Evolutionary conservation across 139 green algal species (phyloP).

Genomic region (Spirogloea muscicola): DNA sequence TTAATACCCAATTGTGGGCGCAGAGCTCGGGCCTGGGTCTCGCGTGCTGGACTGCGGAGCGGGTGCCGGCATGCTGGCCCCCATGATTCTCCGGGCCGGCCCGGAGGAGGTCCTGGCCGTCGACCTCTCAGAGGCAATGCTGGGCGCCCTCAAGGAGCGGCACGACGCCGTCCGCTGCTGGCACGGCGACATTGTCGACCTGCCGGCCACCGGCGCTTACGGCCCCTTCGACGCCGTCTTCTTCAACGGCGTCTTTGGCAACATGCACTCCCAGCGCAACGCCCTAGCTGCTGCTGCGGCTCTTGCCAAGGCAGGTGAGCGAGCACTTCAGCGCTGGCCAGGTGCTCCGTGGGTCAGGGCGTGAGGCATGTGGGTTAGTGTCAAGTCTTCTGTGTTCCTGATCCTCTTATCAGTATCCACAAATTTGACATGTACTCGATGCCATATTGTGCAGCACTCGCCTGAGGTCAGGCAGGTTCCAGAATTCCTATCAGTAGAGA

Average conservation of each 20-base stretch:
- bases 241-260: slow-evolving; percentile 41
- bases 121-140: slow-evolving; percentile 26
- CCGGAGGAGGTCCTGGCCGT: slow-evolving; percentile 15
- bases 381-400: too few relatives aligned
- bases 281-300: not conserved
- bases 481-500: too few relatives aligned
- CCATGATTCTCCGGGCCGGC: not conserved
- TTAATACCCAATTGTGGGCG: too few relatives aligned
- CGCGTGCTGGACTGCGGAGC: slow-evolving; percentile 2
- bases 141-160: slow-evolving; percentile 12
- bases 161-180: slow-evolving; percentile 25
- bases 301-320: not conserved
- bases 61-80: not conserved
- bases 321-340: too few relatives aligned
- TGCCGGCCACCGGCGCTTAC: not conserved
- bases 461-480: too few relatives aligned
- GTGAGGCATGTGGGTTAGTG: too few relatives aligned
- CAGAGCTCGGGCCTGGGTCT: not conserved
- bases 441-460: too few relatives aligned
- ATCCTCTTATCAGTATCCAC: too few relatives aligned
- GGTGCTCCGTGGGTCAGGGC: too few relatives aligned
- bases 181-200: slow-evolving; percentile 15
- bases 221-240: slow-evolving; percentile 19
- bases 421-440: too few relatives aligned
- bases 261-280: slow-evolving; percentile 21